Conservation (phyloP, 148 eudicot genomes). For the Mesembryanthemum crystallinum region DNA sequence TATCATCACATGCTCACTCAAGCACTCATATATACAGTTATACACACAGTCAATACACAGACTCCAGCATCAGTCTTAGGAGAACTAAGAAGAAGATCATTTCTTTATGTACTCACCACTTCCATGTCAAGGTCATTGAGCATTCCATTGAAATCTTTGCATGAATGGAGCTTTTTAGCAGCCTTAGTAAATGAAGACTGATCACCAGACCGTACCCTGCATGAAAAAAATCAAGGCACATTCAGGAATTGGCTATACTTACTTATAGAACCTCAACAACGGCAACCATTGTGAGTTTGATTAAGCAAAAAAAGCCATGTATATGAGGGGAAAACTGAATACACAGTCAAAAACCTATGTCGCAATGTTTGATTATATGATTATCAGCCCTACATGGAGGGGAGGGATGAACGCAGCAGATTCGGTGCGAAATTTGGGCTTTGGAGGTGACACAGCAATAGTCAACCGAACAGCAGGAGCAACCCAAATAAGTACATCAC, state of each 20-base stretch:
- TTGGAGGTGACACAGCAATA: neutral
- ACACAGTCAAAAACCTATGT: neutral
- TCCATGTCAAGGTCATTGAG: conserved; percentile 39
- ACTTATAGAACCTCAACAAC: neutral
- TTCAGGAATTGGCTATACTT: conserved; percentile 3
- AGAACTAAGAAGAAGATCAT: neutral
- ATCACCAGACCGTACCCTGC: conserved; percentile 24
- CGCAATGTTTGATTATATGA: neutral
- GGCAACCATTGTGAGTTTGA: neutral
- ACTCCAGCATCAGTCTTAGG: neutral
- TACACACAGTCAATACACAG: too few relatives aligned
- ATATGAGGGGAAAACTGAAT: neutral
- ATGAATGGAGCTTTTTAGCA: conserved; percentile 27
- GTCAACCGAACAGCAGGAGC: neutral
- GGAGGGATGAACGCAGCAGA: neutral
- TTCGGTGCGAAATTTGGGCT: neutral
- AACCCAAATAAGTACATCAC: neutral
- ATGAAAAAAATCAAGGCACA: neutral
- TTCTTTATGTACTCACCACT: conserved; percentile 38
- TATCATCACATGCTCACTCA: neutral
- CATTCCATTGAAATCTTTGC: conserved; percentile 36
- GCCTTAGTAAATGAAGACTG: conserved; percentile 36
- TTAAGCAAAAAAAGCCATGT: neutral
- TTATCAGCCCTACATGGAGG: neutral
- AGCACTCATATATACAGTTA: neutral